These are phyloP conservation scores for Diaporthe vexans DNA, from an alignment of 2,329 filamentous ascomycete species.

Conservation along the genomic window DNA sequence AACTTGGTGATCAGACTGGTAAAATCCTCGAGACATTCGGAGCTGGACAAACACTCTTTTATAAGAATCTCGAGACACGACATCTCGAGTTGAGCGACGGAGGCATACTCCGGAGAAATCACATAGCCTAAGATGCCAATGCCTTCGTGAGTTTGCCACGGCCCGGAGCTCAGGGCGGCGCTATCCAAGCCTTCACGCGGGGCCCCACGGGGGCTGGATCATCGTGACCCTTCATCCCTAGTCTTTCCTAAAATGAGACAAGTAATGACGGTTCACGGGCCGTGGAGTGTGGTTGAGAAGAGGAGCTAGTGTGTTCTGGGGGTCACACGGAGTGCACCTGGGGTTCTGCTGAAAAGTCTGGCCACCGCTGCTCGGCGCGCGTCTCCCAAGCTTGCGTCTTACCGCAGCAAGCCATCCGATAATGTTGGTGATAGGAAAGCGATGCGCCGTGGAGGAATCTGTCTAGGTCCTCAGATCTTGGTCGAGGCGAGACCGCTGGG, in stretches of 20 bases:
- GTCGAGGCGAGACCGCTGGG: neutral
- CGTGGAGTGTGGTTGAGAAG: conserved; percentile 14
- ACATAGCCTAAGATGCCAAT: conserved; percentile 30
- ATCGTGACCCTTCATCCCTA: conserved; percentile 20
- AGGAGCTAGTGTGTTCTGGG: neutral
- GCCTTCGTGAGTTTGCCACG: neutral
- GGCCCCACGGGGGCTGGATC: conserved; percentile 23
- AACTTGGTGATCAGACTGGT: neutral
- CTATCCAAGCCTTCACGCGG: neutral
- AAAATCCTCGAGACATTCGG: neutral
- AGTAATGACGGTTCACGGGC: conserved; percentile 23
- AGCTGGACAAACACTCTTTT: conserved; percentile 2
- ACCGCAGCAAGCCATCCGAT: neutral
- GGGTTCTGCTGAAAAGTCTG: neutral
- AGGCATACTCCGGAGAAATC: neutral
- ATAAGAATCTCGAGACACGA: neutral
- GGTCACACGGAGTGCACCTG: conserved; percentile 5
- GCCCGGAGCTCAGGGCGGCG: conserved; percentile 11
- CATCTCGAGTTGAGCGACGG: neutral
- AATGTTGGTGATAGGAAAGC: conserved; percentile 8
- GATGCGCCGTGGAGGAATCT: conserved; percentile 12
- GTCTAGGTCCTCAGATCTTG: neutral
- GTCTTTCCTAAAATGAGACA: conserved; percentile 2
- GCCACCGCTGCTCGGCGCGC: neutral
- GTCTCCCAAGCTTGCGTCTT: neutral